phyloP scores from a whole-genome alignment of 208 protist species.

The Crithidia thermophila region DNA sequence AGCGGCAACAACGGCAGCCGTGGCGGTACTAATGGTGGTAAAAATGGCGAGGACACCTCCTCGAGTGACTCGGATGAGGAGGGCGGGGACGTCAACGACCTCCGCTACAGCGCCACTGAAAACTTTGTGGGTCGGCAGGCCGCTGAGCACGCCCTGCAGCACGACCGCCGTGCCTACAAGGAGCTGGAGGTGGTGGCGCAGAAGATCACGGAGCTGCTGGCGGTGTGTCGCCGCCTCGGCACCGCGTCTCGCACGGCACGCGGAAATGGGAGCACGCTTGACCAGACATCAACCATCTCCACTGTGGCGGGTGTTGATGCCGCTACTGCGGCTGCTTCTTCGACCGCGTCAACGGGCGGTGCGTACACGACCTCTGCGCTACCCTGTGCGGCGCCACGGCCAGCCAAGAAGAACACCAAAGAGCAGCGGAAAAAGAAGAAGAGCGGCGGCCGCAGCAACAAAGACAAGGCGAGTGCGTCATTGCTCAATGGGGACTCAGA shows the following conservation, averaged over 20 bases:
- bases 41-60: too few relatives aligned
- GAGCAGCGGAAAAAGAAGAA: constrained; percentile 1
- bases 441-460: background rate
- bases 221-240: constrained; percentile 45
- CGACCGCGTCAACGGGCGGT: background rate
- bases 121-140: constrained; percentile 83
- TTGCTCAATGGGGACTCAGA: background rate
- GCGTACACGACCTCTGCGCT: constrained; percentile 11
- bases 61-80: constrained; percentile 20
- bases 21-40: constrained; percentile 14
- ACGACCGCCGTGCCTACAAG: constrained; percentile 48
- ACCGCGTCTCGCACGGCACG: constrained; percentile 4
- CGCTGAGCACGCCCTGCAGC: constrained; percentile 54
- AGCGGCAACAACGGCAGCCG: background rate
- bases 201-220: constrained; percentile 67
- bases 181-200: constrained; percentile 71
- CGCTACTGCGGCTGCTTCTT: too few relatives aligned
- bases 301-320: background rate
- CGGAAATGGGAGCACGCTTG: too few relatives aligned
- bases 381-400: constrained; percentile 15
- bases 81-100: constrained; percentile 31
- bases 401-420: constrained; percentile 14
- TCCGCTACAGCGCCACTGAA: constrained; percentile 46
- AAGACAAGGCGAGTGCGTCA: too few relatives aligned
- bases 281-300: too few relatives aligned